Evolutionary conservation across 257 asterid species (phyloP).

Genomic region (Salvia hispanica): DNA sequence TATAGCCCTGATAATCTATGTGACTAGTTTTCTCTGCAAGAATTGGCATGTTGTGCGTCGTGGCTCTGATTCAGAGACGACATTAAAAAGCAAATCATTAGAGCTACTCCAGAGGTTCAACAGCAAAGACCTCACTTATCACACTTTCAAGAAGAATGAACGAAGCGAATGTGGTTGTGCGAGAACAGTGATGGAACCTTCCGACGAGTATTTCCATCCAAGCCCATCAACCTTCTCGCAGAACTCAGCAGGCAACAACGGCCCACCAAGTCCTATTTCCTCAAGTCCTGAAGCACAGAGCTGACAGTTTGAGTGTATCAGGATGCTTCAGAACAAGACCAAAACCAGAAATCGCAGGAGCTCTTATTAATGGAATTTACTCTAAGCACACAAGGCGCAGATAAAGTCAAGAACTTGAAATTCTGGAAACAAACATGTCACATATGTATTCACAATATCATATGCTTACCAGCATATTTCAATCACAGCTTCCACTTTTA

Average conservation of each 20-base stretch:
- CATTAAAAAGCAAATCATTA: constrained; percentile 25
- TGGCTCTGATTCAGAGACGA: constrained; percentile 18
- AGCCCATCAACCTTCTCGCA: constrained; percentile 29
- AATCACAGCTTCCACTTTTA: not conserved
- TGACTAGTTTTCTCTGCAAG: constrained; percentile 33
- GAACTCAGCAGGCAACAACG: constrained; percentile 19
- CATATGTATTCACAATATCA: not conserved
- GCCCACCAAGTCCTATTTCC: constrained; percentile 37
- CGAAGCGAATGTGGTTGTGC: not conserved
- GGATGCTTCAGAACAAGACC: not conserved
- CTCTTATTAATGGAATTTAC: not conserved
- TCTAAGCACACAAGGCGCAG: constrained; percentile 1
- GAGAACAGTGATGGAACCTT: not conserved
- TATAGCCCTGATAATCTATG: constrained; percentile 29
- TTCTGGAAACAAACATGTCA: constrained; percentile 4
- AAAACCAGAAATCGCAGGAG: not conserved
- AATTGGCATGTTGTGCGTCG: constrained; percentile 20
- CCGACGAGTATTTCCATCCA: too few species aligned
- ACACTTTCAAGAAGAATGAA: constrained; percentile 38
- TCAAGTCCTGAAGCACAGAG: constrained; percentile 33
- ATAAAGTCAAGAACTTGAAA: not conserved
- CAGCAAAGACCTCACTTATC: constrained; percentile 35
- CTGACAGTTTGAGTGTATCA: not conserved
- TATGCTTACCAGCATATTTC: not conserved
- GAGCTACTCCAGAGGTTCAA: constrained; percentile 32